phyloP scores from a whole-genome alignment of 441 rosid genomes.

The Capsella rubella region DNA sequence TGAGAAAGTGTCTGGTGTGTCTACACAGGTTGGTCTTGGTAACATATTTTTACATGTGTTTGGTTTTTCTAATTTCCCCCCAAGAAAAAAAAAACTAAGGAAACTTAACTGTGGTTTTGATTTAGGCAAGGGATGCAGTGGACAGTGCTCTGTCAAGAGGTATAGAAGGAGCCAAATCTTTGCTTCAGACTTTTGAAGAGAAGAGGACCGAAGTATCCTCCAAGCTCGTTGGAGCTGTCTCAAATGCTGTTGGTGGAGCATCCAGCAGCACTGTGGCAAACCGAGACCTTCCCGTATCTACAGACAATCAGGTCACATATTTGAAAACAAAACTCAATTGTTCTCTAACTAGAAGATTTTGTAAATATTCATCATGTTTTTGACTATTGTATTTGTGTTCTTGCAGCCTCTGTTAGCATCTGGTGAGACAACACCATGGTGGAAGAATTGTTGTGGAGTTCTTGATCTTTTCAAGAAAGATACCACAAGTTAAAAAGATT shows the following conservation, averaged over 20 bases:
- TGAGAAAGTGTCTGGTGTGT: constrained; percentile 22
- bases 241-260: constrained; percentile 37
- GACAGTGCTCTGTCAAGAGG: constrained; percentile 36
- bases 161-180: constrained; percentile 32
- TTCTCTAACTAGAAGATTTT: not conserved
- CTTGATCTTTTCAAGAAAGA: constrained; percentile 42
- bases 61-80: too few species aligned
- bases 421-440: constrained; percentile 41
- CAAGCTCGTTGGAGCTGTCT: constrained; percentile 36
- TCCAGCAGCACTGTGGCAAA: constrained; percentile 34
- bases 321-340: not conserved
- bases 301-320: constrained; percentile 42
- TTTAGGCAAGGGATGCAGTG: constrained; percentile 37
- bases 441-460: constrained; percentile 49
- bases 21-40: constrained; percentile 33
- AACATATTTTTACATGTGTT: not conserved
- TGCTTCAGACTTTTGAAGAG: constrained; percentile 30
- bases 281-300: constrained; percentile 41
- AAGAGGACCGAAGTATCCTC: constrained; percentile 38
- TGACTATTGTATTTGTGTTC: not conserved
- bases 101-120: too few species aligned
- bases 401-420: constrained; percentile 41
- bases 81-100: too few species aligned
- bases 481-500: constrained; percentile 17
- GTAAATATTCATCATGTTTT: not conserved